phyloP scores from a whole-genome alignment of 345 rosid species.

The Lepidium aucheri region DNA sequence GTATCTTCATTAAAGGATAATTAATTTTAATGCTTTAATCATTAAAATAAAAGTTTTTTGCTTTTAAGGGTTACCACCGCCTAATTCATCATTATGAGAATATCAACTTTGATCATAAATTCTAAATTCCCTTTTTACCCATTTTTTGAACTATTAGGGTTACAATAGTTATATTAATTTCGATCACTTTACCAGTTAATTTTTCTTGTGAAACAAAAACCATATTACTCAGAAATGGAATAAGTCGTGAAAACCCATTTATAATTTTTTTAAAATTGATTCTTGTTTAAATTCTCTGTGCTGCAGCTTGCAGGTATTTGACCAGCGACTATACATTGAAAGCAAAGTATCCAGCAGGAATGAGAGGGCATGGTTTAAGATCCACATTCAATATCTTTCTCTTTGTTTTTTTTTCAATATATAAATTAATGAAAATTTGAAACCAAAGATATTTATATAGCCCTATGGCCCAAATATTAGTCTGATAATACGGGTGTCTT shows the following conservation, averaged over 20 bases:
- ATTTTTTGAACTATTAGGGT: too few relatives aligned
- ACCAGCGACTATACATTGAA: slow-evolving; percentile 21
- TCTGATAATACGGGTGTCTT: too few relatives aligned
- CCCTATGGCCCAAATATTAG: too few relatives aligned
- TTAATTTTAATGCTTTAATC: slow-evolving; percentile 10
- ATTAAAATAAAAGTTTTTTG: slow-evolving; percentile 14
- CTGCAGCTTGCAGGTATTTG: slow-evolving; percentile 17
- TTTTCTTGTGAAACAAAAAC: not conserved
- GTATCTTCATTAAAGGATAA: not conserved
- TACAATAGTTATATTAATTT: not conserved
- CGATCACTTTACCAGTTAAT: not conserved
- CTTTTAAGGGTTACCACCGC: slow-evolving; percentile 13
- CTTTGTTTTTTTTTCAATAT: not conserved
- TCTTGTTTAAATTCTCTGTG: not conserved
- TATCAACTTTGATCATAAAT: slow-evolving; percentile 11
- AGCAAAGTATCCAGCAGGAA: not conserved
- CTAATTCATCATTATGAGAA: slow-evolving; percentile 18
- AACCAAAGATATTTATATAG: too few relatives aligned
- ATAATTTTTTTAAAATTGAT: not conserved
- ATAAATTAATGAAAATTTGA: too few relatives aligned
- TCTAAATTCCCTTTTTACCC: not conserved
- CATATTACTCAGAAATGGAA: not conserved
- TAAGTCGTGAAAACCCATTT: not conserved
- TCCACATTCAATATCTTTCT: not conserved
- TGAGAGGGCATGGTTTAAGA: not conserved